phyloP scores from a whole-genome alignment of 2,329 filamentous ascomycete species.

The Drechslerella dactyloides region DNA sequence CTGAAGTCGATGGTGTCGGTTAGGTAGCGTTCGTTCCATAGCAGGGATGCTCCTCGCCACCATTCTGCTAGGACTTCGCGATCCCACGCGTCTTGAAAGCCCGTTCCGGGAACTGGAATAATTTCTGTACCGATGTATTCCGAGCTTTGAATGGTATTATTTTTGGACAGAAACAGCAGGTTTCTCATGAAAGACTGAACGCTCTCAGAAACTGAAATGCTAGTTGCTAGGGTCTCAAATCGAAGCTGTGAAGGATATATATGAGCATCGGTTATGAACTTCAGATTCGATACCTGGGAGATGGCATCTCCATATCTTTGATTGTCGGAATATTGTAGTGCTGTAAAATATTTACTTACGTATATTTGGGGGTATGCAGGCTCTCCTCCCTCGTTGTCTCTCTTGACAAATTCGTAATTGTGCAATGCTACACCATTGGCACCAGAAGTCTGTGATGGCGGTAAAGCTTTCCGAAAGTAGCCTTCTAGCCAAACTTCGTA shows the following conservation, averaged over 20 bases:
- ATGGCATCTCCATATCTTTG: too few relatives aligned
- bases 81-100: constrained; percentile 35
- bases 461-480: not conserved
- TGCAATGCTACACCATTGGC: not conserved
- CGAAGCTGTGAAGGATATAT: too few relatives aligned
- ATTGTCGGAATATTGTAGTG: too few relatives aligned
- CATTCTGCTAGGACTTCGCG: constrained; percentile 34
- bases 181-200: constrained; percentile 20
- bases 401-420: not conserved
- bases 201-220: not conserved
- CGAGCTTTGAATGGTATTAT: constrained; percentile 2
- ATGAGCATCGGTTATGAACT: too few relatives aligned
- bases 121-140: constrained; percentile 19
- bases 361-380: not conserved
- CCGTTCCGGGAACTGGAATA: constrained; percentile 16
- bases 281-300: too few relatives aligned
- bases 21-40: constrained; percentile 20
- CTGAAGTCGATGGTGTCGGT: not conserved
- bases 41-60: constrained; percentile 31
- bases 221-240: constrained; percentile 10
- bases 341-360: not conserved
- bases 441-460: not conserved
- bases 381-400: not conserved
- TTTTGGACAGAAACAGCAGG: constrained; percentile 13
- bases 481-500: not conserved